Base-by-base conservation (phyloP, 176 grass and related monocot genomes). In the Oryza nivara region DNA sequence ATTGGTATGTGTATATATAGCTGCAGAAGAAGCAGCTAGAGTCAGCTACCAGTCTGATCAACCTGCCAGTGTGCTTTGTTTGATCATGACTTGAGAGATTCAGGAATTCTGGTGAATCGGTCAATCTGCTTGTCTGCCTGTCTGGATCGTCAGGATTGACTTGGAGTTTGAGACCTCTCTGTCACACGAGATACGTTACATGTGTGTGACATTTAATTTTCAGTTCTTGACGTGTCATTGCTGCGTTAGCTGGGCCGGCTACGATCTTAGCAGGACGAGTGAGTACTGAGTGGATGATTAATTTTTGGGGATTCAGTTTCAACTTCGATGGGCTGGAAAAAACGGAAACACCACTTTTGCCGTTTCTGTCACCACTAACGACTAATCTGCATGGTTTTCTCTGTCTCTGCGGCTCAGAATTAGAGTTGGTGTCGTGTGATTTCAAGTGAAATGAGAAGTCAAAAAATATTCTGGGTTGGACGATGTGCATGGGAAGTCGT, bases 1-100 rank as follows among this genome's bases (percentile, higher is more conserved):
- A 6, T 51, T 20, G 58, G 19, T 41, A 9, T 14, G 52, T 26
- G 52, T 26, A 69, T 87, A 70, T 82, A 77, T 87, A 87, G n/a
- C 20, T 25, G 10, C 10, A 12, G 34, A 44, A 11, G 30, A 51
- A 51, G 60, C 77, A 74, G 54, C 22, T 56, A 4, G 30, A 4
- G 30, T 30, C 30, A 30, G 30, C 15, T 9, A 54, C 16, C 51
- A 19, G 16, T 56, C 51, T 54, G 5, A 43, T 43, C 41, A 0
- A 43, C 6, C 4, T 75, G 44, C 3, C 48, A 26, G 74, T 51
- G 72, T 58, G 60, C 45, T 43, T 86, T 68, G 70, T 81, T 86
- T 86, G 75, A 86, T 65, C 56, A 26, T 10, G 76, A 22, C 74
- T 36, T 38, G 26, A 23, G 26, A 36, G 44, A 8, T 15, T 5